Base-by-base conservation (phyloP, 163 green algal genomes). In the Chlorella variabilis region DNA sequence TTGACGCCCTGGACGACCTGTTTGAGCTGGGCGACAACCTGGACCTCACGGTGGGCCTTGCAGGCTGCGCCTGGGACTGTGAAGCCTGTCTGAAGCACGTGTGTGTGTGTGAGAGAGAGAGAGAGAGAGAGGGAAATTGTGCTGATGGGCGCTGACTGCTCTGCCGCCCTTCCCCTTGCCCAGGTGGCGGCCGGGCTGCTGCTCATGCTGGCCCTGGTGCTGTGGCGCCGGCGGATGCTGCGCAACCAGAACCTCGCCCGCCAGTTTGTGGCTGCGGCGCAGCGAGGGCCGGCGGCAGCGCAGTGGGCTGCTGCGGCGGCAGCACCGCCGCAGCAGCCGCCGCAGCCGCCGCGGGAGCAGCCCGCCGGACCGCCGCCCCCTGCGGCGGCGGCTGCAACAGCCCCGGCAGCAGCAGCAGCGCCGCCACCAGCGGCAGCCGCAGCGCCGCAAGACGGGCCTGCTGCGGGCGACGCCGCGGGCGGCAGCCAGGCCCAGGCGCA, bases 131-230 rank as follows among this genome's bases (percentile, higher is more conserved):
- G n/a, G n/a, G n/a, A n/a, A n/a, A n/a, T 15, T 54, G 11, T 54
- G 45, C 45, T 62, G 51, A n/a, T 62, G 51, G 51, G 15, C 9
- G 51, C 9, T 51, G 42, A 13, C 9, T 8, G 42, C 13, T 8
- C n/a, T n/a, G n/a, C n/a, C n/a, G n/a, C n/a, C n/a, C n/a, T n/a
- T n/a, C n/a, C n/a, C n/a, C n/a, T n/a, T n/a, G n/a, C n/a, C 5
- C 56, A 83, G 77, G 51, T 83, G 27, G 67, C 88, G 18, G n/a
- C 86, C 34, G 80, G 48, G 33, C 75, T 89, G 59, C 36, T 70
- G n/a, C 73, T 58, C 25, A 39, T 89, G 49, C 77, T 91, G 18
- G 82, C 59, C 38, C 65, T 91, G 66, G 81, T 91, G 42, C 76
- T 91, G 41, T 86, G 88, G 78, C 81, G 82, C 34, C 81, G 75